These are phyloP conservation scores for Onygena corvina DNA, from an alignment of 2,329 filamentous ascomycete species.

Conservation along the genomic window DNA sequence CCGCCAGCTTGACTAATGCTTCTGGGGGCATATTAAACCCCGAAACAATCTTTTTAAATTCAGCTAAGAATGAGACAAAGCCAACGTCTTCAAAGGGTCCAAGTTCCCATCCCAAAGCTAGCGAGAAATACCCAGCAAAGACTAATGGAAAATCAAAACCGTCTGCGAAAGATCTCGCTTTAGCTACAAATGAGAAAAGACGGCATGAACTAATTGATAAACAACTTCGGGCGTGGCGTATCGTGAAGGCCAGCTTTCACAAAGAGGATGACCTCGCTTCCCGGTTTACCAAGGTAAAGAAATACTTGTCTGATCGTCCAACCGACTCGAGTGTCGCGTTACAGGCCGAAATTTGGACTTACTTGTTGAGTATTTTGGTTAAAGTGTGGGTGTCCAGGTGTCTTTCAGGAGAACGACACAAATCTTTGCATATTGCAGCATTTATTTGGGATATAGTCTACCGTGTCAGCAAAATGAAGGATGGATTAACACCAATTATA, in stretches of 20 bases:
- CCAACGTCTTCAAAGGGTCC: conserved; percentile 10
- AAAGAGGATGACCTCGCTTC: conserved; percentile 33
- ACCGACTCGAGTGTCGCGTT: conserved; percentile 30
- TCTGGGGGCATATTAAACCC: conserved; percentile 52
- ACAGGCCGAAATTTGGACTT: conserved; percentile 34
- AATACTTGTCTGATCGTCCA: conserved; percentile 37
- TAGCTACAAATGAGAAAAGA: conserved; percentile 27
- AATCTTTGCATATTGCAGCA: conserved; percentile 34
- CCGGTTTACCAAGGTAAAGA: conserved; percentile 40
- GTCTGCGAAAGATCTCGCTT: conserved; percentile 12
- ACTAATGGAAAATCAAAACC: conserved; percentile 8
- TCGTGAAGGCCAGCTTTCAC: conserved; percentile 28
- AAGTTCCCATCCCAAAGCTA: conserved; percentile 11
- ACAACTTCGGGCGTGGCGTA: conserved; percentile 20
- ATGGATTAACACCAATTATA: conserved; percentile 34
- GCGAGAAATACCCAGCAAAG: conserved; percentile 11
- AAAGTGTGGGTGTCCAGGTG: conserved; percentile 16
- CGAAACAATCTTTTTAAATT: conserved; percentile 47
- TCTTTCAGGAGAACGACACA: conserved; percentile 14
- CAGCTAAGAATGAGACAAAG: conserved; percentile 14
- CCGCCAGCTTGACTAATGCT: conserved; percentile 56
- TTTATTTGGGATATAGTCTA: conserved; percentile 37
- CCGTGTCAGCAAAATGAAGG: conserved; percentile 28
- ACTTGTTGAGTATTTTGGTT: conserved; percentile 20
- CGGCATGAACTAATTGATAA: conserved; percentile 16